phyloP scores from a whole-genome alignment of 176 grass and related monocot genomes.

The Cenchrus fungigraminus region DNA sequence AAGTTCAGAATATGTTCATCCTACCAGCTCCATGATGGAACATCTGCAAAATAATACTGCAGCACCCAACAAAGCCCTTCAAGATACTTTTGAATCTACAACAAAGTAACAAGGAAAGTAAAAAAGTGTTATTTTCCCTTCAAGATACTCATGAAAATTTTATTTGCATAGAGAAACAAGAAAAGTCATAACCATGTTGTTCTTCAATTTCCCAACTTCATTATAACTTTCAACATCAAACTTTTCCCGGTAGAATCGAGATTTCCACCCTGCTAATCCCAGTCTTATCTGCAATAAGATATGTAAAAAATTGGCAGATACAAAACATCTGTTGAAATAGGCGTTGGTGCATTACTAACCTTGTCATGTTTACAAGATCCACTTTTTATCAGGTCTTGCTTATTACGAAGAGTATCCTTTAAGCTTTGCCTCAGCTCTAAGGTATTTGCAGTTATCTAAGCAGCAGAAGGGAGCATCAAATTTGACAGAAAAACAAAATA shows the following conservation, averaged over 20 bases:
- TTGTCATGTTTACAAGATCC: constrained; percentile 34
- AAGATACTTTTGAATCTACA: constrained; percentile 62
- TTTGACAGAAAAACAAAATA: not conserved
- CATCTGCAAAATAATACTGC: constrained; percentile 57
- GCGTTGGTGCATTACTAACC: constrained; percentile 24
- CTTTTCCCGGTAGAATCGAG: constrained; percentile 62
- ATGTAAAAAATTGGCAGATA: not conserved
- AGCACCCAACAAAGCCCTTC: constrained; percentile 77
- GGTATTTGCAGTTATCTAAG: constrained; percentile 50
- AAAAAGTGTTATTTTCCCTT: not conserved
- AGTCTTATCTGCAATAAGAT: constrained; percentile 51
- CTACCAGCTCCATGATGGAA: constrained; percentile 76
- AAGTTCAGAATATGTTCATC: not conserved
- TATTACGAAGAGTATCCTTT: constrained; percentile 48
- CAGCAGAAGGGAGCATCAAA: not conserved
- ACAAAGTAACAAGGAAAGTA: not conserved
- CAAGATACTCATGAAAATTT: not conserved
- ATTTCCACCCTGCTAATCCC: constrained; percentile 54
- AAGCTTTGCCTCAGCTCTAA: constrained; percentile 37
- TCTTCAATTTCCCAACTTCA: constrained; percentile 46
- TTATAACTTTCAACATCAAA: constrained; percentile 39
- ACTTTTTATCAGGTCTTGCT: constrained; percentile 48
- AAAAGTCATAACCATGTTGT: constrained; percentile 47
- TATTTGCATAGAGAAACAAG: constrained; percentile 34
- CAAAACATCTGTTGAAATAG: not conserved